Evolutionary conservation across 2,329 filamentous ascomycete genomes (phyloP), one percentile per base, ranked within the genome.

Genomic region (Colletotrichum sp.): DNA sequence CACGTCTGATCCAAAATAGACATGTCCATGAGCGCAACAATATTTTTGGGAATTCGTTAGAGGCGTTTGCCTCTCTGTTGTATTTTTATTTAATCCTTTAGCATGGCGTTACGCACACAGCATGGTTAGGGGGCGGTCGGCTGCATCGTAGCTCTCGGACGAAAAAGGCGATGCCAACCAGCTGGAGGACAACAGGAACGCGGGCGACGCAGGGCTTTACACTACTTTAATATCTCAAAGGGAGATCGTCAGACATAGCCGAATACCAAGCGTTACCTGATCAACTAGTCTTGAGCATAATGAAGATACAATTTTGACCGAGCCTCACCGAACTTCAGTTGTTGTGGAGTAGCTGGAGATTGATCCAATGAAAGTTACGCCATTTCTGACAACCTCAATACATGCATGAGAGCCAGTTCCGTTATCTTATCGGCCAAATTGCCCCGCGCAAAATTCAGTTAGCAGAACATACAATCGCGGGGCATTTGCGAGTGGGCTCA

Each of bases 1-100:
- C 78, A 82, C 84, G 65, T 89, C 88, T 16, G 85, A 86, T 69
- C 85, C 87, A 27, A 85, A 82, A 78, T 87, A 83, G 57, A 16
- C 4, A 59, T 70, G 28, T 34, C 39, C 8, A 16, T 32, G 60
- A 25, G 32, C 30, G 27, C n/a, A 34, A 36, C 32, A 32, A 34
- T 16, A n/a, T 32, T 32, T 30, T 63, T 63, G n/a, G 32, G 22
- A 39, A 30, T 61, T n/a, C n/a, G 34, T 39, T 25, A 39, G 30
- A 70, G 59, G 65, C 44, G 28, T 27, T 61, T 13, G 34, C 19
- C 72, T 66, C 72, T 32, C 36, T 73, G 70, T 79, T 80, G 80
- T 79, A 79, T 79, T 78, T 77, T 75, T 78, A 80, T 82, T 79
- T 78, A 80, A 82, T 79, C 78, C 79, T 79, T 82, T 81, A 83